Evolutionary conservation across 345 rosid genomes (phyloP).

Genomic region (Linum lewisii): DNA sequence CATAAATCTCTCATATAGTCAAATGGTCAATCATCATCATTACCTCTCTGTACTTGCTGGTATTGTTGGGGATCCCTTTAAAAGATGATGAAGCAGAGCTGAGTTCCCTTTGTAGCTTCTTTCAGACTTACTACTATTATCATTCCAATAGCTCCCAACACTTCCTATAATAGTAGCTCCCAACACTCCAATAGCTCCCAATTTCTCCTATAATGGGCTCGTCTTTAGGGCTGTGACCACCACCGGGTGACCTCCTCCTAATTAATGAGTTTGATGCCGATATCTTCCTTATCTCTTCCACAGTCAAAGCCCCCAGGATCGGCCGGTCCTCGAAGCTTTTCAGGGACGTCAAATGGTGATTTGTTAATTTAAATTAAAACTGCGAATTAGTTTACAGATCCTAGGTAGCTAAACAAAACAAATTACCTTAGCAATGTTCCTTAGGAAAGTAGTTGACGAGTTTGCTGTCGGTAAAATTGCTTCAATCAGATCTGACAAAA

Average conservation of each 20-base stretch:
- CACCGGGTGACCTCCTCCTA: conserved; percentile 64
- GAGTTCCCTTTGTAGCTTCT: too few relatives aligned
- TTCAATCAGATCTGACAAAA: too few relatives aligned
- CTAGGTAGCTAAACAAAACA: too few relatives aligned
- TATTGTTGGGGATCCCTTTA: conserved; percentile 86
- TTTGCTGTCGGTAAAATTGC: too few relatives aligned
- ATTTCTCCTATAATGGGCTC: conserved; percentile 77
- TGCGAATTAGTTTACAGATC: too few relatives aligned
- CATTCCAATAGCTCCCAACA: too few relatives aligned
- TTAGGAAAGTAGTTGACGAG: too few relatives aligned
- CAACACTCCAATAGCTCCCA: conserved; percentile 74
- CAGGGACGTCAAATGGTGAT: too few relatives aligned
- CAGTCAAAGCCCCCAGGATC: conserved; percentile 71
- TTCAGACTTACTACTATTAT: neutral
- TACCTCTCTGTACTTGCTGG: conserved; percentile 96
- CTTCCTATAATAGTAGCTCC: too few relatives aligned
- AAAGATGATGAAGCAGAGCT: conserved; percentile 37
- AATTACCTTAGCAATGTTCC: too few relatives aligned
- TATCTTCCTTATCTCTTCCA: conserved; percentile 73
- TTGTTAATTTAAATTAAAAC: too few relatives aligned
- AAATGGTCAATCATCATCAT: conserved; percentile 1
- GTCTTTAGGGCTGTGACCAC: conserved; percentile 69
- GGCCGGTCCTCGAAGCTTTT: conserved; percentile 70
- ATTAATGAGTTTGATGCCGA: conserved; percentile 52
- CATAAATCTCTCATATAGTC: too few relatives aligned